phyloP scores from a whole-genome alignment of 1,139 yeast genomes.

The Kodamaea arcana region DNA sequence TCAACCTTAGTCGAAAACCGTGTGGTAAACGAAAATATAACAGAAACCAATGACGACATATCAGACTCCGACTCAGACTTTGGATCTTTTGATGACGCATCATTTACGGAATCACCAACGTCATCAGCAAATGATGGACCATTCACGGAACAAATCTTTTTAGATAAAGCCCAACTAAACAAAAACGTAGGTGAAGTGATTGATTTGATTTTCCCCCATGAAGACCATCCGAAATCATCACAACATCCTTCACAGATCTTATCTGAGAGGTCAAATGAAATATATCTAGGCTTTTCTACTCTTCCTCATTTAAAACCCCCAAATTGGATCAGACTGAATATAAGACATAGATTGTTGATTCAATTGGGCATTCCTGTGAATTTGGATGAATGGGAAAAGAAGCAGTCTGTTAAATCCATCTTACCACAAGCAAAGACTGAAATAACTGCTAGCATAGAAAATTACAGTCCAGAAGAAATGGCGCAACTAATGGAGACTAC shows the following conservation, averaged over 20 bases:
- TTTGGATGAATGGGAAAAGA: constrained; percentile 41
- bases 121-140: constrained; percentile 1
- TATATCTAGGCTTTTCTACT: constrained; percentile 32
- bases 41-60: not conserved
- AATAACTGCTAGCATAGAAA: constrained; percentile 8
- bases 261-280: constrained; percentile 24
- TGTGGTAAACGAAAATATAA: not conserved
- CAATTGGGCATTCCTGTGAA: constrained; percentile 59
- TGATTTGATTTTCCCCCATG: constrained; percentile 18
- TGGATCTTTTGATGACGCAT: constrained; percentile 39
- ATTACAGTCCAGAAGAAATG: constrained; percentile 19
- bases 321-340: constrained; percentile 57
- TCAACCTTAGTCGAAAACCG: not conserved
- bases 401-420: constrained; percentile 2
- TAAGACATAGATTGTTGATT: constrained; percentile 53
- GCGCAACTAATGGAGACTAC: constrained; percentile 20
- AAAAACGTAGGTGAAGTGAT: constrained; percentile 17
- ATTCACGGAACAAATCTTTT: constrained; percentile 14
- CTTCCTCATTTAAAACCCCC: constrained; percentile 45
- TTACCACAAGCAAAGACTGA: constrained; percentile 2
- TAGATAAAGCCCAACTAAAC: constrained; percentile 12
- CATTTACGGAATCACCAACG: constrained; percentile 22
- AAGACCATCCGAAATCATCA: not conserved
- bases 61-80: constrained; percentile 19
- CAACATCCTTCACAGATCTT: constrained; percentile 12